Base-by-base conservation (phyloP, 495 filamentous ascomycete species). In the Xanthoparmelia taractica region DNA sequence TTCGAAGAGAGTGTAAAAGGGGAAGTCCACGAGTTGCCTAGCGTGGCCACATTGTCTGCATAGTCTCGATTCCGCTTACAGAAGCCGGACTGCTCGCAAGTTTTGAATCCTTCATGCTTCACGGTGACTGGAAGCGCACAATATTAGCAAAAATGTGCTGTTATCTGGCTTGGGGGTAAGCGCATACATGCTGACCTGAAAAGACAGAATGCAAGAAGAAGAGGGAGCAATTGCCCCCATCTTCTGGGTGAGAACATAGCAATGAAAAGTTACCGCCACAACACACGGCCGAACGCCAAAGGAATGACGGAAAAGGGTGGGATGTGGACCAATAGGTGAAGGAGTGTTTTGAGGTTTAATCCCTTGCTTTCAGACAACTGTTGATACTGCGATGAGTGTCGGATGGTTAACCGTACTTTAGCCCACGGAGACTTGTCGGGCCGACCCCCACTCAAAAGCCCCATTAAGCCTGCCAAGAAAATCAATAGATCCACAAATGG, bases 71-170 rank as follows among this genome's bases (percentile, higher is more conserved):
- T 97, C 62, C 94, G 91, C 71, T 89, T 90, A 75, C 95, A 97
- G 79, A 97, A 98, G 61, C 94, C 94, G 0, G 92, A 92, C 73
- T 98, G 94, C 43, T 83, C 76, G 77, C 94, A 98, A 64, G 86
- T 96, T 71, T 97, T 98, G 81, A 97, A 97, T 68, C 92, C 90
- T 68, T 95, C 87, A 68, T 96, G 88, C 76, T 98, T 97, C 25
- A 98, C 95, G 69, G 82, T 76, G 60, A 84, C 92, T 94, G 71
- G 31, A 67, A 60, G 64, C 58, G 64, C 62, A 64, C 27, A 31
- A 33, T 29, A 54, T 52, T 27, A 58, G 12, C 27, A 27, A 18
- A 43, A 1, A 8, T 8, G n/a, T 31, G 37, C 11, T 1, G 48
- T 23, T 23, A 3, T 13, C 34, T 33, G 18, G 18, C 37, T 33